Evolutionary conservation across 2,329 filamentous ascomycete genomes (phyloP).

Genomic region (Paecilomyces formosus): DNA sequence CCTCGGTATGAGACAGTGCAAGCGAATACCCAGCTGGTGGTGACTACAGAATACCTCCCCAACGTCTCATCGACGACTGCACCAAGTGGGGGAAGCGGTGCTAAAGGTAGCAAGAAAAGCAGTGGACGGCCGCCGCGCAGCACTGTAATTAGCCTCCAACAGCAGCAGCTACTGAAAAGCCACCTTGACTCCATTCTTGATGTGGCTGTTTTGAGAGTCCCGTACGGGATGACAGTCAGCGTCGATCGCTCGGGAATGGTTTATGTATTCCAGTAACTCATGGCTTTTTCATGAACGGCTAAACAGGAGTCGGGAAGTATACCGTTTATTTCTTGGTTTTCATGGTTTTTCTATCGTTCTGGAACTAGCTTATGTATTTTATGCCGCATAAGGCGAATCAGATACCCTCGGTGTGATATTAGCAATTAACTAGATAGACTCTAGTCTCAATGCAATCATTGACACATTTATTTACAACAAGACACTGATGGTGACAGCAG

Average conservation of each 20-base stretch:
- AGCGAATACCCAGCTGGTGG: conserved; percentile 54
- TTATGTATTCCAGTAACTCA: conserved; percentile 62
- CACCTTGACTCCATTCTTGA: conserved; percentile 86
- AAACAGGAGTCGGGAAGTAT: neutral
- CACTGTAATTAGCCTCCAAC: conserved; percentile 79
- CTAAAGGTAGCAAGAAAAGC: conserved; percentile 23
- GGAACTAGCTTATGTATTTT: neutral
- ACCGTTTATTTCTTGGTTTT: neutral
- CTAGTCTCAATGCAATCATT: neutral
- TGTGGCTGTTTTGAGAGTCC: conserved; percentile 77
- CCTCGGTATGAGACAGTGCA: conserved; percentile 64
- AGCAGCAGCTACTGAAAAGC: conserved; percentile 75
- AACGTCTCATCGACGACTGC: conserved; percentile 20
- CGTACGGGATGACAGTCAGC: conserved; percentile 88
- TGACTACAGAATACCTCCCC: conserved; percentile 59
- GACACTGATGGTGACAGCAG: too few species aligned
- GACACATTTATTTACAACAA: too few species aligned
- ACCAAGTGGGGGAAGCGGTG: conserved; percentile 19
- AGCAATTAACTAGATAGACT: neutral
- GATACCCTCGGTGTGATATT: neutral
- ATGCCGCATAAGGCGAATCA: neutral
- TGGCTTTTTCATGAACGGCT: neutral
- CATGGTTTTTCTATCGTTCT: neutral
- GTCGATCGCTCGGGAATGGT: conserved; percentile 84
- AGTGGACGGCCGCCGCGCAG: conserved; percentile 55